A percentile compares a stretch with the other conserved stretches of the same genome.
Conservation (phyloP, 371 early-diverging fungal genomes). For the Mucor indicus region DNA sequence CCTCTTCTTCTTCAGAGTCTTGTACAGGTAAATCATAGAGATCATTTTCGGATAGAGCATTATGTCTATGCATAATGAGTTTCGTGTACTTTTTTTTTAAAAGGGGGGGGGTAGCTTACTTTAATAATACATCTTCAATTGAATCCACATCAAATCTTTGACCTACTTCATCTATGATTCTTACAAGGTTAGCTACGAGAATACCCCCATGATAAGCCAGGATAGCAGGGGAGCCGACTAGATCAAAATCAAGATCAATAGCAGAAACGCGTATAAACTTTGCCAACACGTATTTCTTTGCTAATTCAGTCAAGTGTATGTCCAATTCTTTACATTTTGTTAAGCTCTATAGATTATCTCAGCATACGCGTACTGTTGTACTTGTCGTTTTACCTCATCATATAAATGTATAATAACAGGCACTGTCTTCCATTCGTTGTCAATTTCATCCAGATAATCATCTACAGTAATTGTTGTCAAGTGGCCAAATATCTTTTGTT, state of each 20-base stretch:
- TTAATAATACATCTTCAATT: constrained; percentile 36
- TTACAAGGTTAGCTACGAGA: constrained; percentile 49
- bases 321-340: constrained; percentile 39
- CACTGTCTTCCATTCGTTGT: constrained; percentile 41
- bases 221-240: constrained; percentile 53
- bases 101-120: constrained; percentile 15
- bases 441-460: constrained; percentile 46
- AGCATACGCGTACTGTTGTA: neutral
- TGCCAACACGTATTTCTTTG: constrained; percentile 44
- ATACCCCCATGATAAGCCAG: constrained; percentile 46
- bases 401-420: constrained; percentile 50
- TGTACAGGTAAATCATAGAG: constrained; percentile 21
- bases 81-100: neutral
- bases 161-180: constrained; percentile 43
- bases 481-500: constrained; percentile 42
- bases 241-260: constrained; percentile 47
- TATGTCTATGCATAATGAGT: constrained; percentile 19
- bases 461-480: constrained; percentile 33
- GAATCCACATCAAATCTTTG: constrained; percentile 32
- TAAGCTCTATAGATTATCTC: constrained; percentile 19
- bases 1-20: neutral
- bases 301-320: constrained; percentile 27
- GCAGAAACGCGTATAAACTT: constrained; percentile 53
- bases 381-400: constrained; percentile 29
- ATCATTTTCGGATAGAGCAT: constrained; percentile 38